A percentile compares a stretch with the other conserved stretches of the same genome.
Conservation (phyloP, 2,329 filamentous ascomycete species). For the Ascochyta viciae-villosae region DNA sequence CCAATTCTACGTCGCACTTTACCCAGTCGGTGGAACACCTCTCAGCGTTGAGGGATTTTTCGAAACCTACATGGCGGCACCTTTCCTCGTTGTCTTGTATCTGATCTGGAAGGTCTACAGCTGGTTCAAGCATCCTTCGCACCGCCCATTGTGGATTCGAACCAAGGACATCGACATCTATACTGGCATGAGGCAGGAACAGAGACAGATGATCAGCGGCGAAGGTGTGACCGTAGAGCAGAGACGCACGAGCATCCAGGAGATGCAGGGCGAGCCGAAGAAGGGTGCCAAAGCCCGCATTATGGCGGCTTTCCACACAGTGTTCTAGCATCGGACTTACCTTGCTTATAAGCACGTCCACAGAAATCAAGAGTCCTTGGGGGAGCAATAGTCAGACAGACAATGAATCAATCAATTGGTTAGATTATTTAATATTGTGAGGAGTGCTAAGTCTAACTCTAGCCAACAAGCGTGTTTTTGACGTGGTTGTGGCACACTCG, state of each 20-base stretch:
- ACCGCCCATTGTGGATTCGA: constrained; percentile 34
- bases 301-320: neutral
- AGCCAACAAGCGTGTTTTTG: too few species aligned
- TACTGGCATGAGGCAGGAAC: constrained; percentile 36
- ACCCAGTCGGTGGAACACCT: constrained; percentile 37
- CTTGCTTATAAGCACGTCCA: neutral
- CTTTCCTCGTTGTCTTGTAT: constrained; percentile 57
- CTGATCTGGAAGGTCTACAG: constrained; percentile 51
- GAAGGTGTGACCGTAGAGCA: constrained; percentile 8
- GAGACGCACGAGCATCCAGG: constrained; percentile 15
- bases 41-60: constrained; percentile 52
- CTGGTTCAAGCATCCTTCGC: constrained; percentile 26
- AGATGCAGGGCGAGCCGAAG: constrained; percentile 9
- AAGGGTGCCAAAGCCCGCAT: constrained; percentile 3
- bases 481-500: too few species aligned
- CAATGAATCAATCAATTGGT: too few species aligned
- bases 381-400: neutral
- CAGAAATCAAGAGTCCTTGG: neutral
- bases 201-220: constrained; percentile 14
- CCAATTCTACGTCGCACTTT: constrained; percentile 47
- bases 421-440: too few species aligned
- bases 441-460: too few species aligned
- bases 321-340: neutral
- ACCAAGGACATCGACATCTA: constrained; percentile 43
- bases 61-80: constrained; percentile 52